phyloP scores from a whole-genome alignment of 164 flowering plant species.

The Santalum album region DNA sequence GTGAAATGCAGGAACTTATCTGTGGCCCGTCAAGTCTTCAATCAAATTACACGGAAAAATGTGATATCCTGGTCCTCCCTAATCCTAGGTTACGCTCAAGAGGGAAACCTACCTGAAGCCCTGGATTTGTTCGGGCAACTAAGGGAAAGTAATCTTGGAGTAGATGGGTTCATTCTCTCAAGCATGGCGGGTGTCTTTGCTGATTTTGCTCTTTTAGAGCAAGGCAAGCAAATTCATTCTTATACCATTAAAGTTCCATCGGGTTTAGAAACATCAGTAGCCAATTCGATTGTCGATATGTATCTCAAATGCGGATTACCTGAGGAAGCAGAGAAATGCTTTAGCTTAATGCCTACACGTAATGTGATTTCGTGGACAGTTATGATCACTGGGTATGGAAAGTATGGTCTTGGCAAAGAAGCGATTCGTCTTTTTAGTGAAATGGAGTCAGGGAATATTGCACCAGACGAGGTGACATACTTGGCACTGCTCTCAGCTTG shows the following conservation, averaged over 20 bases:
- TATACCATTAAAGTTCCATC: conserved; percentile 43
- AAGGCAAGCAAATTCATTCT: conserved; percentile 71
- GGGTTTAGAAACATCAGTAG: conserved; percentile 51
- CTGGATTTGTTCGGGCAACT: conserved; percentile 49
- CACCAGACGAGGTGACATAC: conserved; percentile 64
- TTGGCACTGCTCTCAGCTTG: conserved; percentile 80
- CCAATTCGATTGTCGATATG: conserved; percentile 70
- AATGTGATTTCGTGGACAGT: conserved; percentile 70
- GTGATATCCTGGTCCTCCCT: conserved; percentile 61
- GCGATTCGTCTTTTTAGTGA: conserved; percentile 42
- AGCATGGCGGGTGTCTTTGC: conserved; percentile 62
- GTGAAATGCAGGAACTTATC: conserved; percentile 42
- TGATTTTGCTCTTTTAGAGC: conserved; percentile 66
- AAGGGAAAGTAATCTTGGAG: conserved; percentile 23
- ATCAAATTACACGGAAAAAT: conserved; percentile 34
- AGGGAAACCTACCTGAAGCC: conserved; percentile 38
- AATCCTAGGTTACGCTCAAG: conserved; percentile 69
- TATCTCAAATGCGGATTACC: conserved; percentile 70
- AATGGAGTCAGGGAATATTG: conserved; percentile 36
- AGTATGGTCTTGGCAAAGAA: conserved; percentile 62
- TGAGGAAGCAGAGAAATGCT: conserved; percentile 47
- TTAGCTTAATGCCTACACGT: conserved; percentile 32
- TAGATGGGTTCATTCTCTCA: conserved; percentile 64
- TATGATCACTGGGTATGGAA: conserved; percentile 79
- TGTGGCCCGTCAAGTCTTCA: conserved; percentile 42